Evolutionary conservation across 1,284 basidiomycete species (phyloP), one percentile per base, ranked within the genome.

Genomic region (Apiotrichum sp.): DNA sequence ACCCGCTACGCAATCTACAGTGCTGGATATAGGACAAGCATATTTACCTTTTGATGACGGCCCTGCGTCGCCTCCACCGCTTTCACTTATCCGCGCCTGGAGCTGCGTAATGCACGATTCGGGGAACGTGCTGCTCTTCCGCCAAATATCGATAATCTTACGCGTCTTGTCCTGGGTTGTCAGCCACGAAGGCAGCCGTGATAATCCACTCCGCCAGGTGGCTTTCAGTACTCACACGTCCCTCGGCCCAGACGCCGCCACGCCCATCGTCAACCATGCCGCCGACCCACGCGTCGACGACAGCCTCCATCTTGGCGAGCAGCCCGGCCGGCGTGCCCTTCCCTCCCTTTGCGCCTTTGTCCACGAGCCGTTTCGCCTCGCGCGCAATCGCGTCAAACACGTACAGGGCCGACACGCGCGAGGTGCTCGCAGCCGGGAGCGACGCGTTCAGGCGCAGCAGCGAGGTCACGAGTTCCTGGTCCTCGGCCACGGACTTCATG

Each of bases 101-200:
- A 73, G 62, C 45, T 62, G 52, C 10, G 60, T 59, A 32, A 73
- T 52, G 49, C 69, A 70, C 13, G 80, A 71, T 64, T 84, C 71
- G 57, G 89, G 85, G 78, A 96, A 96, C 47, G 92, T 93, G 75
- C 80, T 83, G 60, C 84, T 83, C 76, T 91, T 93, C 69, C 81
- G 82, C 92, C 92, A 96, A 67, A 96, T 95, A 77, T 95, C 93
- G 77, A 92, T 82, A 69, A 96, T 85, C 78, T 95, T 96, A 80
- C 87, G 86, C 50, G 88, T 83, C 78, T 96, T 96, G 80, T 95
- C 93, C 92, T 96, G 80, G 69, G 14, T 13, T 43, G 55, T 57
- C 48, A 62, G 54, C 29, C 29, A 29, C 29, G 29, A 29, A 29
- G 29, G 29, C 29, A 29, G 3, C 29, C 29, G 29, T 29, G 29